These are phyloP conservation scores for Neofusicoccum kwambonambiense DNA, from an alignment of 2,329 filamentous ascomycete species.

Conservation along the genomic window DNA sequence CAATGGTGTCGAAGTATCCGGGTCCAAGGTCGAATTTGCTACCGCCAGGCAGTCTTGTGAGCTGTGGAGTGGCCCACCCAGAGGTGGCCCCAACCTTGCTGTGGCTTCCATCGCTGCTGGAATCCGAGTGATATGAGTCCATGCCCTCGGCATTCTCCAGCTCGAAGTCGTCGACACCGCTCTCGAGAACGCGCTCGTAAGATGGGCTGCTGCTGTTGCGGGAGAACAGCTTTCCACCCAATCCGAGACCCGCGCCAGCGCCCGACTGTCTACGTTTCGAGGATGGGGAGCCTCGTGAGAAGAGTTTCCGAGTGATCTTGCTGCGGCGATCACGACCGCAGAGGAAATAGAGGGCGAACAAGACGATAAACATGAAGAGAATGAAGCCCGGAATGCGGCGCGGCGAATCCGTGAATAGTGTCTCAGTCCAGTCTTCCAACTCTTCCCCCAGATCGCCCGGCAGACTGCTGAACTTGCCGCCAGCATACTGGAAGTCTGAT, in stretches of 20 bases:
- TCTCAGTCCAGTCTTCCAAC: conserved; percentile 55
- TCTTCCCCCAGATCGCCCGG: conserved; percentile 47
- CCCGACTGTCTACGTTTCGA: conserved; percentile 29
- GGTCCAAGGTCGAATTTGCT: conserved; percentile 18
- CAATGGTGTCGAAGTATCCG: conserved; percentile 26
- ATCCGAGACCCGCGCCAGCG: conserved; percentile 22
- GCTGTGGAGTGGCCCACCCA: conserved; percentile 66
- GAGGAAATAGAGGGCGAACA: conserved; percentile 69
- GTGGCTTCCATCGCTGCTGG: conserved; percentile 58
- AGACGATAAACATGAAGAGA: conserved; percentile 71
- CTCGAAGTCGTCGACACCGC: conserved; percentile 70
- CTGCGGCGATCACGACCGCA: conserved; percentile 75
- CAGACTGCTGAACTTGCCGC: conserved; percentile 49
- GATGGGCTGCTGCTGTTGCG: conserved; percentile 45
- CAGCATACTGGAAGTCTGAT: conserved; percentile 79
- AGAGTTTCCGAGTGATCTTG: conserved; percentile 51
- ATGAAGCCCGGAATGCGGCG: conserved; percentile 72
- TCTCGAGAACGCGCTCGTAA: conserved; percentile 85
- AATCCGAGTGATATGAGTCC: conserved; percentile 18
- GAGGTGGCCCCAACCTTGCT: conserved; percentile 60
- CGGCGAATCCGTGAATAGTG: conserved; percentile 62
- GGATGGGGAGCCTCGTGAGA: conserved; percentile 37
- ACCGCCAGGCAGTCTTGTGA: conserved; percentile 37
- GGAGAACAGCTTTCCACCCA: conserved; percentile 45
- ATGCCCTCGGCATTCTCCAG: conserved; percentile 66